Percentiles rank a stretch among this genome's conserved stretches.
Evolutionary conservation across 2,329 filamentous ascomycete genomes (phyloP).

Genomic region (Diaporthe citriasiana): DNA sequence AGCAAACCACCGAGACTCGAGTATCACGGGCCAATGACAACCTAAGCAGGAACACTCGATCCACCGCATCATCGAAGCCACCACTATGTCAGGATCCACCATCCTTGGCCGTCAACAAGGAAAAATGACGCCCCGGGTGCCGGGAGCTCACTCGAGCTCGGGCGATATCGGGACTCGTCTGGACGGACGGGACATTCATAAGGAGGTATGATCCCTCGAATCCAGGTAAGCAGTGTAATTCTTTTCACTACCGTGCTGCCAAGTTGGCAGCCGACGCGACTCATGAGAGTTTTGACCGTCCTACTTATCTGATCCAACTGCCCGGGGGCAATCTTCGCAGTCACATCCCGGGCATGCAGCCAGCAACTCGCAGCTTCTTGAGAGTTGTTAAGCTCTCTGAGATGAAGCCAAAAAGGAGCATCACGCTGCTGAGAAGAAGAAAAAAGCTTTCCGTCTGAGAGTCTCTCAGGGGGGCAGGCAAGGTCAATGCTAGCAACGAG

Average conservation of each 20-base stretch:
- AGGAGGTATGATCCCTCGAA: constrained; percentile 26
- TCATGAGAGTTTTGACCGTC: constrained; percentile 12
- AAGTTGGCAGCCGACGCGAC: constrained; percentile 38
- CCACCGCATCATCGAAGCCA: constrained; percentile 43
- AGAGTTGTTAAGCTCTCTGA: background rate
- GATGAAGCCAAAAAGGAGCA: constrained; percentile 4
- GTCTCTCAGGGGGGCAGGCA: constrained; percentile 15
- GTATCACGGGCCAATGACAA: constrained; percentile 50
- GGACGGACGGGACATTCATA: constrained; percentile 27
- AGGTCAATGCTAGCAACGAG: constrained; percentile 11
- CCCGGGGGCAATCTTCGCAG: constrained; percentile 7
- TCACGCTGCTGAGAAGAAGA: background rate
- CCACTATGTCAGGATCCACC: constrained; percentile 45
- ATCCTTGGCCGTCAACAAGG: constrained; percentile 45
- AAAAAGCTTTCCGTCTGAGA: background rate
- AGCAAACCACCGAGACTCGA: constrained; percentile 45
- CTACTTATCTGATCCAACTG: constrained; percentile 16
- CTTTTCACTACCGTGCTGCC: background rate
- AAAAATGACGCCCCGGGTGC: constrained; percentile 45
- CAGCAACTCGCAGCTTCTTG: constrained; percentile 11
- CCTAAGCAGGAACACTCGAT: constrained; percentile 44
- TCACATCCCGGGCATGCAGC: background rate
- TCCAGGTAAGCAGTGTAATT: background rate
- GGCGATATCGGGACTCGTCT: constrained; percentile 42
- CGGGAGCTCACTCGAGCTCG: constrained; percentile 39